These are phyloP conservation scores for Aristolochia fimbriata DNA, from an alignment of 164 flowering plant genomes.

Conservation along the genomic window DNA sequence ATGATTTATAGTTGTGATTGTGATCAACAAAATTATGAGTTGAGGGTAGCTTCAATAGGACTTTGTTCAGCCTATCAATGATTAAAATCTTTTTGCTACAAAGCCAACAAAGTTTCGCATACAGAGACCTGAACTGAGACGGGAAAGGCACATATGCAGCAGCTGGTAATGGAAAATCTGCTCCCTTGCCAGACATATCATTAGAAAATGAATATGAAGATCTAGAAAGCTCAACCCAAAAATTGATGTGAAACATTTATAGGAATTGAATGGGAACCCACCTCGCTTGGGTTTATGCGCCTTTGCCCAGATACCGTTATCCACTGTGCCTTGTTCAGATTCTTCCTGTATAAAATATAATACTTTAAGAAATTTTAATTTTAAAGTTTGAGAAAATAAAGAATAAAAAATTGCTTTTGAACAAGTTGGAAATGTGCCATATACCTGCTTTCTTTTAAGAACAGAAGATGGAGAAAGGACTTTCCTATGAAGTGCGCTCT, in stretches of 20 bases:
- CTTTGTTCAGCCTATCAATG: too few species aligned
- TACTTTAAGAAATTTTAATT: neutral
- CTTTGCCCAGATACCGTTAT: conserved; percentile 10
- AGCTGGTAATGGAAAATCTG: neutral
- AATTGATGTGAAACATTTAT: neutral
- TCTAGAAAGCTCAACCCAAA: too few species aligned
- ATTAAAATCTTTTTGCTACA: too few species aligned
- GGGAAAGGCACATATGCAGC: neutral
- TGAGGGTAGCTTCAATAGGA: too few species aligned
- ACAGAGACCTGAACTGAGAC: neutral
- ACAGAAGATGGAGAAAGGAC: conserved; percentile 4
- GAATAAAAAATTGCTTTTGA: neutral
- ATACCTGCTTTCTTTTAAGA: conserved; percentile 21
- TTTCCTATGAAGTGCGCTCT: conserved; percentile 16
- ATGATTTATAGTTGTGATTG: too few species aligned
- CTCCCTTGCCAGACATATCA: neutral
- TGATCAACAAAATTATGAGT: too few species aligned
- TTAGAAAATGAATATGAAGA: neutral
- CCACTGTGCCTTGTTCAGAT: conserved; percentile 14
- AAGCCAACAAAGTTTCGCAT: neutral
- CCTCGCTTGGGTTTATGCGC: conserved; percentile 18
- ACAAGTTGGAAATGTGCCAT: neutral
- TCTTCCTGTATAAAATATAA: conserved; percentile 14
- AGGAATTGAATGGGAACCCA: neutral
- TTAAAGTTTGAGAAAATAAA: neutral